phyloP scores from a whole-genome alignment of 1,284 basidiomycete genomes.

The Austropuccinia psidii region DNA sequence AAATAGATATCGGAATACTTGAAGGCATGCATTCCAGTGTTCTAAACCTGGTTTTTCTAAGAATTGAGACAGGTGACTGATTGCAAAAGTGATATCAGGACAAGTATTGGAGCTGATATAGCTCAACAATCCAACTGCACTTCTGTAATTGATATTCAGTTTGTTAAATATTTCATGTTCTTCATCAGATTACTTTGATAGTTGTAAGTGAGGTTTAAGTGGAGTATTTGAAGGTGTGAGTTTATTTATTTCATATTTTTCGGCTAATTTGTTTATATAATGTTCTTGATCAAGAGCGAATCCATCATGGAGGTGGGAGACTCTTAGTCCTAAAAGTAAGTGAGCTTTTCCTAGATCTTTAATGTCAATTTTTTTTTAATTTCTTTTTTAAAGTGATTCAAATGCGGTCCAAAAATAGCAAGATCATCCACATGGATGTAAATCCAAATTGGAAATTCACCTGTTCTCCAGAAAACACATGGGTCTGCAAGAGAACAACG shows the following conservation, averaged over 20 bases:
- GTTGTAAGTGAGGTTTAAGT: neutral
- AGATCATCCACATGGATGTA: slow-evolving; percentile 1
- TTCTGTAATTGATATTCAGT: neutral
- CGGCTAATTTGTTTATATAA: neutral
- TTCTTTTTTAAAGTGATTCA: neutral
- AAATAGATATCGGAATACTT: neutral
- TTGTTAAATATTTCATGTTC: neutral
- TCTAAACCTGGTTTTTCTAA: neutral
- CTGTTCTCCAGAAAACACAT: neutral
- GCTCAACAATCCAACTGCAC: neutral
- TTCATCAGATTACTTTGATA: neutral
- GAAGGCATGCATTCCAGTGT: neutral
- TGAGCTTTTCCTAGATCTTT: neutral
- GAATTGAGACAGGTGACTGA: neutral
- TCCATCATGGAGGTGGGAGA: neutral
- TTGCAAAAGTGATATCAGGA: neutral
- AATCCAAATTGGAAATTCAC: neutral
- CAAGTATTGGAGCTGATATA: neutral
- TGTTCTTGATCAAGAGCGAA: neutral
- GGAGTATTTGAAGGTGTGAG: neutral
- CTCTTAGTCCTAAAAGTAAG: neutral
- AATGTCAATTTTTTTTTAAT: neutral
- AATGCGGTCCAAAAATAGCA: neutral
- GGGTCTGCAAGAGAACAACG: neutral
- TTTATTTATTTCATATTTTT: neutral